Base-by-base conservation (phyloP, 1,284 basidiomycete genomes). In the Cryptococcus neoformans region DNA sequence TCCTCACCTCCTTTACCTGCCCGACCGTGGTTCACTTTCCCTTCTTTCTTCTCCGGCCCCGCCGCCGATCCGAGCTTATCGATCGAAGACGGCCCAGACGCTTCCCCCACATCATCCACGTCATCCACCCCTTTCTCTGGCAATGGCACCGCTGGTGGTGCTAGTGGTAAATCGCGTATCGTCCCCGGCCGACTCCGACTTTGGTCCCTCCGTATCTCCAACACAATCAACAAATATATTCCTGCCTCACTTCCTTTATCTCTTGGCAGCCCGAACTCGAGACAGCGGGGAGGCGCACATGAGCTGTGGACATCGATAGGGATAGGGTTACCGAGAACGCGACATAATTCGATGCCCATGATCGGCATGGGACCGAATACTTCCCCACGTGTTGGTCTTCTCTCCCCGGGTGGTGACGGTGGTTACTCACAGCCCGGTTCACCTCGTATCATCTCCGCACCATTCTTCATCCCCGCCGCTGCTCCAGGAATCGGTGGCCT, bases 21-120 rank as follows among this genome's bases (percentile, higher is more conserved):
- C 17, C 46, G 41, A 17, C 44, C 42, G 21, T 53, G 40, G 2
- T 35, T 47, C 46, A 41, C 16, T 41, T 41, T 41, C 40, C 16
- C 40, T 41, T 41, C 40, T 41, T 41, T 41, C 40, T 11, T 12
- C 16, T 41, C 40, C 5, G 40, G 4, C 12, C 34, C 28, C 17
- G 9, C n/a, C 44, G 41, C 14, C 38, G 47, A 59, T 40, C 47
- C 42, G 17, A 56, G 48, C 21, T 53, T 55, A n/a, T 56, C 57
- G 8, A 14, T 61, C 4, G 65, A 67, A 59, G 65, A 65, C 17
- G 65, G 65, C 12, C 28, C 57, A 8, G 44, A 58, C 21, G 39
- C 55, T n/a, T 45, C 53, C 53, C 40, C 54, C 34, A 44, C 38
- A 2, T 28, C 39, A 5, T 51, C 54, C 44, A 28, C 28, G 28